Base-by-base conservation (phyloP, 257 asterid genomes). In the Solanum paucissectum region DNA sequence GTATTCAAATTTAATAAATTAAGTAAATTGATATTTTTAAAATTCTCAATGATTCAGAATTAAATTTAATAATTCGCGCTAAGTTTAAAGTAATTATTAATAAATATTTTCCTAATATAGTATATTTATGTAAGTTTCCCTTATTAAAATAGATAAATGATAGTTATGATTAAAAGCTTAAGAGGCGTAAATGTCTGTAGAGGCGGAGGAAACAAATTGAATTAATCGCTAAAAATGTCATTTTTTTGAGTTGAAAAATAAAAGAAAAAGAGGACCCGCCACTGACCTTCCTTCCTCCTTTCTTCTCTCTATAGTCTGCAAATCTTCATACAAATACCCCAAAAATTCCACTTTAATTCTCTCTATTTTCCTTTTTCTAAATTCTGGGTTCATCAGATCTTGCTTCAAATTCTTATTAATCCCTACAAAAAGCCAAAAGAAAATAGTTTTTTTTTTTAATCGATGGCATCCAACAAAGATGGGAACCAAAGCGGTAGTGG, bases 401-500 rank as follows among this genome's bases (percentile, higher is more conserved):
- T 64, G 36, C 18, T 84, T 36, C 9, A 62, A 62, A 20, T 21
- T 84, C n/a, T 13, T 27, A 8, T 55, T 20, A 9, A 20, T 83
- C 71, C 9, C 36, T 3, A 32, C 32, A 21, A 49, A 32, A 21
- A 37, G 27, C 49, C 23, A 25, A 79, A 8, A 9, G 12, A 25
- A 14, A 62, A 37, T 3, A 33, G 2, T 9, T 38, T 14, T 34
- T 66, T 29, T 29, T 27, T 68, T 6, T 69, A 3, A 40, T 40
- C 64, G 46, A 68, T 44, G 87, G 81, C 87, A 11, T 25, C 79
- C 79, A 84, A 40, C 62, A 84, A 84, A 72, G 91, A 94, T 86
- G 90, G 91, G 83, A 91, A 89, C 83, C 89, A 91, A 83, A 86
- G 38, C 91, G 91, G 83, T 29, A 49, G 73, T 46, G 64, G 73